Evolutionary conservation across 129 eudicot species (phyloP).

Genomic region (Centella asiatica): DNA sequence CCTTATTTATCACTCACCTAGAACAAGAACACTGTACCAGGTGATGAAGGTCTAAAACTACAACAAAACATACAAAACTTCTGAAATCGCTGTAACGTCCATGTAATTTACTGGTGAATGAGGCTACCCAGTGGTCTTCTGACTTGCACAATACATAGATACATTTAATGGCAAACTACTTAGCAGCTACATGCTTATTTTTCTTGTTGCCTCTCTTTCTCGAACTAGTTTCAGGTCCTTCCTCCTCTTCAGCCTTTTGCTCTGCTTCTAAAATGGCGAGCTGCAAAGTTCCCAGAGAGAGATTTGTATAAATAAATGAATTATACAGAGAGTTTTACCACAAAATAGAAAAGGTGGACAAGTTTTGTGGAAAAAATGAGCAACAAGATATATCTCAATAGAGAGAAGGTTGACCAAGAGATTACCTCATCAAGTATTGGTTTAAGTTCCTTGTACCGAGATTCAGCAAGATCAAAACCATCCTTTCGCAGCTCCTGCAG

Average conservation of each 20-base stretch:
- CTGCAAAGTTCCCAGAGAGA: conserved; percentile 24
- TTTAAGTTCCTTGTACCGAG: conserved; percentile 88
- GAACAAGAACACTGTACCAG: neutral
- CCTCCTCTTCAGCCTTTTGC: conserved; percentile 93
- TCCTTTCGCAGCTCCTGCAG: conserved; percentile 92
- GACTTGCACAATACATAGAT: neutral
- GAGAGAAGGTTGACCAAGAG: conserved; percentile 3
- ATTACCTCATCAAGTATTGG: conserved; percentile 94
- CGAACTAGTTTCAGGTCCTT: conserved; percentile 70
- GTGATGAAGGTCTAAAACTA: neutral
- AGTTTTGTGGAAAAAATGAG: too few relatives aligned
- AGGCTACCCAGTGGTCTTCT: too few relatives aligned
- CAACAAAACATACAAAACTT: neutral
- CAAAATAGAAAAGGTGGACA: too few relatives aligned
- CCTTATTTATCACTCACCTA: neutral
- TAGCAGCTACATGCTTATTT: conserved; percentile 42
- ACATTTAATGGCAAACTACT: conserved; percentile 19
- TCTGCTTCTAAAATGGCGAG: conserved; percentile 80
- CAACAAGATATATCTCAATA: too few relatives aligned
- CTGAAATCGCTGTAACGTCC: conserved; percentile 2
- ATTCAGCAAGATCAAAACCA: conserved; percentile 96
- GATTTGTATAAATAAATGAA: neutral
- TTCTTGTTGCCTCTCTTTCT: conserved; percentile 69
- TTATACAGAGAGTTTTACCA: neutral
- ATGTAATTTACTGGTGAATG: neutral